These are phyloP conservation scores for Moringa oleifera DNA, from an alignment of 345 rosid genomes.

Conservation along the genomic window DNA sequence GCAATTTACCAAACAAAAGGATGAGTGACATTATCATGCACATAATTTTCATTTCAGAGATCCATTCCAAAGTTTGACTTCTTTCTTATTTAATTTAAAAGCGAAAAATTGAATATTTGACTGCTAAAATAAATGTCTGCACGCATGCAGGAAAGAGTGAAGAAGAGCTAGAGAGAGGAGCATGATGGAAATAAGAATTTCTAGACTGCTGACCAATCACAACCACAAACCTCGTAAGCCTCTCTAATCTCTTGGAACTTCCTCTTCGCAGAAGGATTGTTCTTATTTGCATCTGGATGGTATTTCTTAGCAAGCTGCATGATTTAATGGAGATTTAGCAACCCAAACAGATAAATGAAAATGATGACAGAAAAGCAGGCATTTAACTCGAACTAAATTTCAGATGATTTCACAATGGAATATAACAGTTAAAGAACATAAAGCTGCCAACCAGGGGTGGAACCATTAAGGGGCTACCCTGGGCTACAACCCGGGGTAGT, in stretches of 20 bases:
- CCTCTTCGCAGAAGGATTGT: conserved; percentile 77
- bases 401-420: too few relatives aligned
- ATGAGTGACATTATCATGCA: background rate
- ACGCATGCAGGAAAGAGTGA: too few relatives aligned
- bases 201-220: background rate
- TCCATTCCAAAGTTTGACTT: background rate
- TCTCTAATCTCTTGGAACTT: conserved; percentile 85
- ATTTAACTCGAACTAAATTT: too few relatives aligned
- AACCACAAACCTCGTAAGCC: conserved; percentile 68
- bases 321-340: background rate
- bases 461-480: too few relatives aligned
- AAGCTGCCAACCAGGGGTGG: too few relatives aligned
- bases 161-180: background rate
- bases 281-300: conserved; percentile 90
- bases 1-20: conserved; percentile 17
- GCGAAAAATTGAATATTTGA: background rate
- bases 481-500: too few relatives aligned
- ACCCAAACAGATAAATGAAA: conserved; percentile 1
- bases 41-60: background rate
- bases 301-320: conserved; percentile 90
- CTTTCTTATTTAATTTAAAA: background rate
- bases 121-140: background rate
- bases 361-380: too few relatives aligned
- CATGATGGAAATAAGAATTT: background rate
- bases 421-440: too few relatives aligned